Percentiles rank a stretch among this genome's conserved stretches.
Conservation (phyloP, 495 filamentous ascomycete species). For the Astrothelium subdiscretum region DNA sequence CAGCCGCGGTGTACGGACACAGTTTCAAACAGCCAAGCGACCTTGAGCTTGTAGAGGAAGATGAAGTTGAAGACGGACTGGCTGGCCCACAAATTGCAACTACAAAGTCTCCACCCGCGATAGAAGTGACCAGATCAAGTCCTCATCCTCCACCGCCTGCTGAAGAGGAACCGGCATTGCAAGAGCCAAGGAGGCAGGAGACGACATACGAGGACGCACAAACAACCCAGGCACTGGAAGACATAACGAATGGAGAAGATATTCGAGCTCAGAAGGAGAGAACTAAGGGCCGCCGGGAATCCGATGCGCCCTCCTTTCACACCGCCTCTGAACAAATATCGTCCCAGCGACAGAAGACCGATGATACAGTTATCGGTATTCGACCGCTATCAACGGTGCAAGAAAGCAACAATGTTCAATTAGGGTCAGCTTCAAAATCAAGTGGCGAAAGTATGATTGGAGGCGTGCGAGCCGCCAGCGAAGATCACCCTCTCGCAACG, state of each 20-base stretch:
- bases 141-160: not conserved
- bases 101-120: not conserved
- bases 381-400: not conserved
- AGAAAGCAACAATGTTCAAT: not conserved
- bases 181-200: not conserved
- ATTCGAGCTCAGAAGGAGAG: not conserved
- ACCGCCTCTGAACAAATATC: not conserved
- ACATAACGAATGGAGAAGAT: not conserved
- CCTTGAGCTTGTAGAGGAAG: slow-evolving; percentile 21
- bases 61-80: slow-evolving; percentile 10
- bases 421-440: not conserved
- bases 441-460: not conserved
- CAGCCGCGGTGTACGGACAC: slow-evolving; percentile 23
- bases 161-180: not conserved
- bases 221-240: not conserved
- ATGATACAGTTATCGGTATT: not conserved
- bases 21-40: slow-evolving; percentile 37
- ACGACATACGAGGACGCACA: slow-evolving; percentile 2
- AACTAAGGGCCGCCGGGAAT: not conserved
- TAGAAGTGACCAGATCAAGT: slow-evolving; percentile 9
- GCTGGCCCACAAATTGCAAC: not conserved
- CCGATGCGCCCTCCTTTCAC: not conserved
- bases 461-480: not conserved
- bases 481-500: not conserved
- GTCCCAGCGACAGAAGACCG: not conserved